Conservation (phyloP, 2,329 filamentous ascomycete species). For the Diaporthe amygdali region DNA sequence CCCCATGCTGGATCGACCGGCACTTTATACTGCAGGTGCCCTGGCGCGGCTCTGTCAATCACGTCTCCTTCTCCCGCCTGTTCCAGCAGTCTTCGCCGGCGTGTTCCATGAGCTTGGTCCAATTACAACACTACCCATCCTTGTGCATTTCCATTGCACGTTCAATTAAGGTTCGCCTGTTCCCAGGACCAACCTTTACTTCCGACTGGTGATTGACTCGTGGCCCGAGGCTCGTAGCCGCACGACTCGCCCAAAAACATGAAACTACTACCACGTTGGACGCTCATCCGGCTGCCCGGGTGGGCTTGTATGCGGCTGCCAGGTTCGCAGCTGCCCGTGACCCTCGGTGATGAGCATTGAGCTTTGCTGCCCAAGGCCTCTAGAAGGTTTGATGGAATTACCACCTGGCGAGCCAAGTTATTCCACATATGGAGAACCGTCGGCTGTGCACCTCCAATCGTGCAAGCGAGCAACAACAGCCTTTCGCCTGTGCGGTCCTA, state of each 20-base stretch:
- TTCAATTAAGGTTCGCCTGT: slow-evolving; percentile 7
- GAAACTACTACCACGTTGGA: slow-evolving; percentile 2
- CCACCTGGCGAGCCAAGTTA: background rate
- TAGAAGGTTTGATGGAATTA: background rate
- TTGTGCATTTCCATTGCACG: slow-evolving; percentile 6
- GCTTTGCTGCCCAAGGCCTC: slow-evolving; percentile 1
- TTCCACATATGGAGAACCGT: background rate
- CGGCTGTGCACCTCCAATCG: background rate
- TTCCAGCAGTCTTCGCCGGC: background rate
- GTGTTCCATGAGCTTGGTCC: background rate
- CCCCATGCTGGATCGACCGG: background rate
- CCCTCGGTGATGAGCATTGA: too few species aligned
- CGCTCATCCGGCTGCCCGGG: background rate
- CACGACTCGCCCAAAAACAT: slow-evolving; percentile 13
- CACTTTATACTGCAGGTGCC: background rate
- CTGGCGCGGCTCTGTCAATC: background rate
- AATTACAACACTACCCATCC: background rate
- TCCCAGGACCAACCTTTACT: slow-evolving; percentile 2
- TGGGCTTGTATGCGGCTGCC: background rate
- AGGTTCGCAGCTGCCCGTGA: background rate
- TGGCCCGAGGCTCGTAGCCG: background rate
- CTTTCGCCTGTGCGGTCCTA: slow-evolving; percentile 1
- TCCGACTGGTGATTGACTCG: slow-evolving; percentile 9
- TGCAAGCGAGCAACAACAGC: background rate
- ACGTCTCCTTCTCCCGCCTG: background rate